Conservation (phyloP, 75 land plant species). For the Selaginella tamariscina region DNA sequence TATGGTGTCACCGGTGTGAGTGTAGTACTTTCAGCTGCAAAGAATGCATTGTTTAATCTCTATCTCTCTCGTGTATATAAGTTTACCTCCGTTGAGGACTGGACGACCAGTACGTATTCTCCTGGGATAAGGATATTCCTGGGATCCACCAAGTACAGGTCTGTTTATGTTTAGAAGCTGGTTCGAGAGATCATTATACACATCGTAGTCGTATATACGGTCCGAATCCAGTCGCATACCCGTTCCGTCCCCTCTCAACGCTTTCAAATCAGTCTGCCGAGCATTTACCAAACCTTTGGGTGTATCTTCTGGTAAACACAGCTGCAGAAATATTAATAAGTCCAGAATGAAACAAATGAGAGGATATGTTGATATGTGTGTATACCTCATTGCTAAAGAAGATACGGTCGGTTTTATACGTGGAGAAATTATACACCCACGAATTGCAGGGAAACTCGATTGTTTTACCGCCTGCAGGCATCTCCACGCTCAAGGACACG, state of each 20-base stretch:
- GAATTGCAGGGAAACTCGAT: conserved; percentile 73
- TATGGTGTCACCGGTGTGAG: background rate
- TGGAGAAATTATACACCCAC: conserved; percentile 51
- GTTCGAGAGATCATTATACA: conserved; percentile 45
- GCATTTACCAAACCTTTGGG: conserved; percentile 24
- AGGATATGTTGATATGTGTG: background rate
- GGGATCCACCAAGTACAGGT: conserved; percentile 34
- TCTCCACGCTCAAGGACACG: too few species aligned
- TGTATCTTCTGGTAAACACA: conserved; percentile 29
- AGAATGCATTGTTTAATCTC: background rate
- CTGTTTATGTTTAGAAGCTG: conserved; percentile 13
- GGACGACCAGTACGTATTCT: conserved; percentile 39
- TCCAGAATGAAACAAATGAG: conserved; percentile 17
- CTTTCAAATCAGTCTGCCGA: conserved; percentile 27
- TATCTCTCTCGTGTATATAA: background rate
- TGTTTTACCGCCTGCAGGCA: background rate
- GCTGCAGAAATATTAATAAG: conserved; percentile 17
- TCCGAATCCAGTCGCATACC: conserved; percentile 29
- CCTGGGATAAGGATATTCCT: conserved; percentile 38
- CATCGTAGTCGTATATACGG: conserved; percentile 41
- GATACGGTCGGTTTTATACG: conserved; percentile 42
- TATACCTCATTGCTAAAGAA: conserved; percentile 67
- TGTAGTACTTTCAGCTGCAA: background rate
- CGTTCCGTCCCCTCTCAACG: conserved; percentile 30
- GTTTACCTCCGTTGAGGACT: conserved; percentile 29